These are phyloP conservation scores for Saccharomycopsis microspora DNA, from an alignment of 805 yeast genomes.

Conservation along the genomic window DNA sequence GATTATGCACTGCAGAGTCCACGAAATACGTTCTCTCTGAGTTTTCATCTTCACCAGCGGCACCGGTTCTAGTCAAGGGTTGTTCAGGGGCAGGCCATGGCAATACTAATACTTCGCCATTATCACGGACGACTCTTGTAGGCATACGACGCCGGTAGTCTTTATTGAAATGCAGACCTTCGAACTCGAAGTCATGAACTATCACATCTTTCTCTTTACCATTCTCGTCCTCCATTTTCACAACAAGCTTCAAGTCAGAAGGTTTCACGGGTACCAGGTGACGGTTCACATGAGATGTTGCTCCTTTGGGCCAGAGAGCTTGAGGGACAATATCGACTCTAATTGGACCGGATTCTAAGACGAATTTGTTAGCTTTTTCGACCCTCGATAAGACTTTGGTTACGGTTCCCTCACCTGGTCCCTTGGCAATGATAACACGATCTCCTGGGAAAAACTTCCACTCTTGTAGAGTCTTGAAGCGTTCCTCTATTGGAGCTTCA, in stretches of 20 bases:
- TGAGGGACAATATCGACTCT: conserved; percentile 59
- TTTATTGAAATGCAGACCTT: conserved; percentile 63
- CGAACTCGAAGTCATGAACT: conserved; percentile 59
- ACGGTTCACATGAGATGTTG: conserved; percentile 57
- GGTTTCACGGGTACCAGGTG: conserved; percentile 55
- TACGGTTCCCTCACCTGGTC: conserved; percentile 63
- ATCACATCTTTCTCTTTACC: conserved; percentile 63
- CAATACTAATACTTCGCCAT: conserved; percentile 47
- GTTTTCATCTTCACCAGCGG: conserved; percentile 37
- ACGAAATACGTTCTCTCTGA: conserved; percentile 67
- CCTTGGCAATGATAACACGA: conserved; percentile 59
- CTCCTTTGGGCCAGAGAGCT: conserved; percentile 60
- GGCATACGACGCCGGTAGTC: conserved; percentile 67
- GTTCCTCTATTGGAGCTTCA: conserved; percentile 17
- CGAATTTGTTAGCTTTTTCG: conserved; percentile 48
- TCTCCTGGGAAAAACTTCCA: conserved; percentile 67
- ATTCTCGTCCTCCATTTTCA: conserved; percentile 50
- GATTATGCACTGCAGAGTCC: conserved; percentile 51
- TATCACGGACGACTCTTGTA: conserved; percentile 62
- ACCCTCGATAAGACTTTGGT: conserved; percentile 54
- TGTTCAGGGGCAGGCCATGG: conserved; percentile 82
- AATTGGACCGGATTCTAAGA: conserved; percentile 59
- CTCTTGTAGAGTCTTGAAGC: conserved; percentile 34
- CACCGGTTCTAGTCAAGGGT: conserved; percentile 12
- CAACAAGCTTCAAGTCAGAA: conserved; percentile 61